Base-by-base conservation (phyloP, 208 protist species). In the Trypanosomatidae sp. region DNA sequence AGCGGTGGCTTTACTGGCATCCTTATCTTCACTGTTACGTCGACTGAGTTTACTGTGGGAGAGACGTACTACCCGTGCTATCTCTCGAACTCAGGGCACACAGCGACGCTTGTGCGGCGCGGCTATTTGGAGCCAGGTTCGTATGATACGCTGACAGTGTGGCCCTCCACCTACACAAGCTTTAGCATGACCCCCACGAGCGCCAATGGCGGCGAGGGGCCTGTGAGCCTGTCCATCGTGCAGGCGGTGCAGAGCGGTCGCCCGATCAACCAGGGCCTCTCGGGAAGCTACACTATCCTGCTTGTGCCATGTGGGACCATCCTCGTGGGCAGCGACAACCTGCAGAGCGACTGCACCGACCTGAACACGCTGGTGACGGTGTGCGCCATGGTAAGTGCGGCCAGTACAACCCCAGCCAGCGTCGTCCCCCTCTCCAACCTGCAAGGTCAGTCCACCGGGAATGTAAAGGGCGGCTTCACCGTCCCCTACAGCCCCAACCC, bases 61-160 rank as follows among this genome's bases (percentile, higher is more conserved):
- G 74, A 46, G 19, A 76, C 56, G n/a, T 96, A 96, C 76, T 75
- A 85, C 30, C 68, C 87, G 17, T 97, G 93, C 75, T 97, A 95
- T 82, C 62, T 94, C 30, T 84, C 85, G 43, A 62, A 30, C 33
- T 39, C 67, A 39, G 49, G 44, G 59, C 69, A 66, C 62, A 75
- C 69, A 2, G 83, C 85, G 30, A 84, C 79, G 19, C 36, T 88
- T 17, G 62, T 95, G n/a, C 72, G 47, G 43, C 87, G 87, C 17
- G 62, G 65, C 39, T 62, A 50, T 55, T 52, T 72, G n/a, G 12
- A 67, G 5, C 8, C 28, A 0, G 71, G 62, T 22, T 53, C 74
- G 13, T 73, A 39, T 59, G 62, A 76, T 49, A 65, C 77, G 3
- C 60, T 97, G 58, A 58, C 75, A 25, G 83, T 97, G 28, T 95